Evolutionary conservation across 1,139 yeast species (phyloP).

Genomic region (Hanseniaspora sp.): DNA sequence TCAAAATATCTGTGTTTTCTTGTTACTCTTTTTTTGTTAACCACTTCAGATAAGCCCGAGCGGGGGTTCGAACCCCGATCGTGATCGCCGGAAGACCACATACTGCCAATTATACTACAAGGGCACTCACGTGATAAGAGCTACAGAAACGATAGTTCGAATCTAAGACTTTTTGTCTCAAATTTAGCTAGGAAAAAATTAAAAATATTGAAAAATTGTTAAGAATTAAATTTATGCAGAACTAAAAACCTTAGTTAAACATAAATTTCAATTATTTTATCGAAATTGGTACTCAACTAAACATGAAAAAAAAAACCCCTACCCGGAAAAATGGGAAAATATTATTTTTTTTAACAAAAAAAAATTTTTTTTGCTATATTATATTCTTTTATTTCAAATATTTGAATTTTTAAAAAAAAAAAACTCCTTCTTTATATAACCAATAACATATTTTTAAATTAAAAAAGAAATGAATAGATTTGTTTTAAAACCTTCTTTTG

Average conservation of each 20-base stretch:
- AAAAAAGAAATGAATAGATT: not conserved
- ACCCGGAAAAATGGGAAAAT: too few species aligned
- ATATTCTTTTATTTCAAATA: not conserved
- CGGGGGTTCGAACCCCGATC: slow-evolving; percentile 43
- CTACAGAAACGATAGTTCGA: not conserved
- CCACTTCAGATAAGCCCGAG: slow-evolving; percentile 29
- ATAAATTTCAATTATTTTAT: not conserved
- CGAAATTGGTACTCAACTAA: not conserved
- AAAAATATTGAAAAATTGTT: not conserved
- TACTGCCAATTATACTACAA: slow-evolving; percentile 37
- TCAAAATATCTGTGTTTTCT: not conserved
- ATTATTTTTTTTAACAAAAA: not conserved
- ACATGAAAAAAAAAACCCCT: not conserved
- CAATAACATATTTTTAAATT: not conserved
- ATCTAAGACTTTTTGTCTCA: not conserved
- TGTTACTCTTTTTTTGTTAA: not conserved
- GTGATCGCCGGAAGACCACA: slow-evolving; percentile 39
- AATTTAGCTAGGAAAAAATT: not conserved
- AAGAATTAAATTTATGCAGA: not conserved
- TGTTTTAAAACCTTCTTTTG: slow-evolving; percentile 20
- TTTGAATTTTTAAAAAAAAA: too few species aligned
- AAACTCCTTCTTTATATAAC: not conserved
- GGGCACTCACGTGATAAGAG: slow-evolving; percentile 23
- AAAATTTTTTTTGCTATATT: not conserved
- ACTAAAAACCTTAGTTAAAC: not conserved